Evolutionary conservation across 345 rosid genomes (phyloP).

Genomic region (Acer negundo): DNA sequence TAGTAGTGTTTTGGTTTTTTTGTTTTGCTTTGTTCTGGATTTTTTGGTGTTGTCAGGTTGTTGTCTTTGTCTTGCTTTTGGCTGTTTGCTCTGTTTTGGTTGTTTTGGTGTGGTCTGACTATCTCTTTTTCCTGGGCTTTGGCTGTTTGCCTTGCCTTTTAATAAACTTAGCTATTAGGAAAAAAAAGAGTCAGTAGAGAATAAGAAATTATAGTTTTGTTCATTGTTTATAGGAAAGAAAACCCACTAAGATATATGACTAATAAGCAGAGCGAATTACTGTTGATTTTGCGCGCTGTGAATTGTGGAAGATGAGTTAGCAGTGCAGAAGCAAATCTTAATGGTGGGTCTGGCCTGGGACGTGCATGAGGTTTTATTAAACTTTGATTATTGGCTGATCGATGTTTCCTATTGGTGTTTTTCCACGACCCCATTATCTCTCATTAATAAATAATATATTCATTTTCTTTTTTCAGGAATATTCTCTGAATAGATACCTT

Average conservation of each 20-base stretch:
- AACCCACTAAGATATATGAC: constrained; percentile 5
- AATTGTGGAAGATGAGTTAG: constrained; percentile 59
- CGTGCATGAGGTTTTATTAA: constrained; percentile 27
- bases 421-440: constrained; percentile 10
- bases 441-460: not conserved
- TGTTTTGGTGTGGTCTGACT: no score
- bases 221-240: constrained; percentile 21
- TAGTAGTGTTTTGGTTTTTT: no score
- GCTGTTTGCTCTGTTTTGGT: no score
- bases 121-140: no score
- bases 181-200: not conserved
- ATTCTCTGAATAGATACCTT: constrained; percentile 32
- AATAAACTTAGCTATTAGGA: no score
- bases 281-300: constrained; percentile 28
- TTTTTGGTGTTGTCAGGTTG: no score
- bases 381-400: not conserved
- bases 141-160: no score
- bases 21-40: no score
- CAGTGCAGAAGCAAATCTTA: constrained; percentile 28
- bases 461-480: constrained; percentile 29
- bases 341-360: constrained; percentile 19
- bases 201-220: not conserved
- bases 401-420: constrained; percentile 12
- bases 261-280: constrained; percentile 4
- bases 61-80: no score